These are phyloP conservation scores for Niebla homalea DNA, from an alignment of 495 filamentous ascomycete genomes.

Conservation along the genomic window DNA sequence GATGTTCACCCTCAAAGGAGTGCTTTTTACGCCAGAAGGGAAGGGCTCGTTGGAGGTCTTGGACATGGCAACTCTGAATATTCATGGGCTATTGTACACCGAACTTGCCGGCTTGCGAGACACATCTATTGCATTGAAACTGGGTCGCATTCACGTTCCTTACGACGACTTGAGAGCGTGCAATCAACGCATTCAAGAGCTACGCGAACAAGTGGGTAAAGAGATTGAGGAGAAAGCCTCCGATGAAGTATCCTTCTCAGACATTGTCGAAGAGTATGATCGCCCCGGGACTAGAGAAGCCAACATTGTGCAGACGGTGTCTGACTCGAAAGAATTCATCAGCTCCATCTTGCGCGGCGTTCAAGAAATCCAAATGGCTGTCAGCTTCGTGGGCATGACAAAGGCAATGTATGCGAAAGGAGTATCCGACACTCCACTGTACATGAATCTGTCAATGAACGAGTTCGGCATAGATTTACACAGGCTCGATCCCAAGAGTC, in stretches of 20 bases:
- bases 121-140: conserved; percentile 76
- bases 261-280: conserved; percentile 68
- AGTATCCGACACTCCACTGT: conserved; percentile 51
- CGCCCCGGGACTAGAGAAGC: conserved; percentile 60
- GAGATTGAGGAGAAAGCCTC: conserved; percentile 27
- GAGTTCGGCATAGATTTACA: conserved; percentile 90
- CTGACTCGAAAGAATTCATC: conserved; percentile 85
- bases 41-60: conserved; percentile 77
- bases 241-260: conserved; percentile 51
- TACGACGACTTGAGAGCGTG: conserved; percentile 72
- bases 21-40: conserved; percentile 77
- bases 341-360: conserved; percentile 84
- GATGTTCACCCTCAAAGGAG: conserved; percentile 73
- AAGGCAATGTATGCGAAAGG: conserved; percentile 56
- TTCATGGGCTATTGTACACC: conserved; percentile 86
- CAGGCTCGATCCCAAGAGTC: conserved; percentile 82
- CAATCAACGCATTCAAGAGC: conserved; percentile 21
- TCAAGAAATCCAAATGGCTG: conserved; percentile 89
- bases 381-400: conserved; percentile 82
- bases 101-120: conserved; percentile 78
- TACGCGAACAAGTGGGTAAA: conserved; percentile 26
- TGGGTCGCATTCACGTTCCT: conserved; percentile 79
- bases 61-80: conserved; percentile 75
- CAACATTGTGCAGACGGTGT: conserved; percentile 68
- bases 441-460: conserved; percentile 83